Evolutionary conservation across 495 filamentous ascomycete genomes (phyloP), one percentile per base, ranked within the genome.

Genomic region (Penicillium manginii): DNA sequence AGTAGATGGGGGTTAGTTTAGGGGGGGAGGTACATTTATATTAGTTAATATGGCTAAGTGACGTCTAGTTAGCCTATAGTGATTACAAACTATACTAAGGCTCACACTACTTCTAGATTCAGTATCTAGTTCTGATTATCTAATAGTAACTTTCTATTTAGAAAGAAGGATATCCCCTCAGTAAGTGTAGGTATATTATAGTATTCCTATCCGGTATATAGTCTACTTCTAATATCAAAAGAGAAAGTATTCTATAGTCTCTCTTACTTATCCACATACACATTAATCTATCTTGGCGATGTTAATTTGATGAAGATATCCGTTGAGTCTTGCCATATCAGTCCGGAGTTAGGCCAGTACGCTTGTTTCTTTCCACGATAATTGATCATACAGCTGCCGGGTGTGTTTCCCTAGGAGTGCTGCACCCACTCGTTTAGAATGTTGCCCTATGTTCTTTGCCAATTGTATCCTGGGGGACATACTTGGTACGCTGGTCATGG

Each of bases 241-340:
- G 22, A 72, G 65, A 52, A 74, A 73, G 64, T 73, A 67, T 19
- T 72, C 54, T 18, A 66, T 60, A 2, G 63, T 73, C 57, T 77
- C 71, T 61, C 54, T 73, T 58, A 63, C 72, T 57, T 68, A 55
- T 42, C 73, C 68, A 60, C 60, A 77, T 48, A 37, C 56, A 61
- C 65, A 66, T 48, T 59, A 53, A 50, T 66, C 63, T 19, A 48
- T 62, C 22, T 65, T 18, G 12, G 52, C 49, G 61, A 58, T 60
- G 37, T 66, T 63, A 46, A 76, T 73, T 50, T 54, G 56, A 52
- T 61, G 43, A 31, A 74, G 61, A 63, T 71, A 74, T 52, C 62
- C 59, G 62, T 74, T 76, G 40, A 74, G 57, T 65, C 65, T 67
- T 57, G 68, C n/a, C n/a, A n/a, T n/a, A n/a, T n/a, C n/a, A n/a